Evolutionary conservation across 2,329 filamentous ascomycete genomes (phyloP).

Genomic region (Neofusicoccum laricinum): DNA sequence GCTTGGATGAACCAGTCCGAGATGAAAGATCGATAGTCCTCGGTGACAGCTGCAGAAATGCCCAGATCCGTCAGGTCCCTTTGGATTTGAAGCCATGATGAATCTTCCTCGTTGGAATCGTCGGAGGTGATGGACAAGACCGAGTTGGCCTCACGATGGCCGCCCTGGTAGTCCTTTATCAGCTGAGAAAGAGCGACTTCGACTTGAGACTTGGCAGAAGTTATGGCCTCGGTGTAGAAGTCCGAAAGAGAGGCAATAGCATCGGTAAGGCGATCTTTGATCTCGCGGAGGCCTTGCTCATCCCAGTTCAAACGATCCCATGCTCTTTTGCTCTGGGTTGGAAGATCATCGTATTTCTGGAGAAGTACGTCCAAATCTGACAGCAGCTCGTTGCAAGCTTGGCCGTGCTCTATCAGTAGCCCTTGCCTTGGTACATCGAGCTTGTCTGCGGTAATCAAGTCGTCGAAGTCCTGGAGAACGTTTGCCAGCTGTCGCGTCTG

Average conservation of each 20-base stretch:
- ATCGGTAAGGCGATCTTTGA: constrained; percentile 26
- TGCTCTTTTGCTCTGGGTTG: constrained; percentile 28
- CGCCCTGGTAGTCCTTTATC: constrained; percentile 29
- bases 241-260: constrained; percentile 26
- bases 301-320: constrained; percentile 33
- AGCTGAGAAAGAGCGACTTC: constrained; percentile 29
- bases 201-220: constrained; percentile 29
- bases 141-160: constrained; percentile 30
- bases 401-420: constrained; percentile 25
- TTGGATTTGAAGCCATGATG: constrained; percentile 31
- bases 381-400: constrained; percentile 27
- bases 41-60: constrained; percentile 19
- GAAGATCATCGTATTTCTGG: constrained; percentile 28
- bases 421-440: constrained; percentile 23
- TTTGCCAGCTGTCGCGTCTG: constrained; percentile 29
- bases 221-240: constrained; percentile 29
- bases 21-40: constrained; percentile 27
- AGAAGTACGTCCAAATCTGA: constrained; percentile 27
- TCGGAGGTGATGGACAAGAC: constrained; percentile 17
- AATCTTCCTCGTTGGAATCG: constrained; percentile 22
- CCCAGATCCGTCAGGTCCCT: constrained; percentile 32
- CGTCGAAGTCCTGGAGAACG: constrained; percentile 27
- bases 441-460: constrained; percentile 24
- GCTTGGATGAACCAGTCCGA: constrained; percentile 30
- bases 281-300: constrained; percentile 21